These are phyloP conservation scores for Penicillium manginii DNA, from an alignment of 495 filamentous ascomycete genomes.

Conservation along the genomic window DNA sequence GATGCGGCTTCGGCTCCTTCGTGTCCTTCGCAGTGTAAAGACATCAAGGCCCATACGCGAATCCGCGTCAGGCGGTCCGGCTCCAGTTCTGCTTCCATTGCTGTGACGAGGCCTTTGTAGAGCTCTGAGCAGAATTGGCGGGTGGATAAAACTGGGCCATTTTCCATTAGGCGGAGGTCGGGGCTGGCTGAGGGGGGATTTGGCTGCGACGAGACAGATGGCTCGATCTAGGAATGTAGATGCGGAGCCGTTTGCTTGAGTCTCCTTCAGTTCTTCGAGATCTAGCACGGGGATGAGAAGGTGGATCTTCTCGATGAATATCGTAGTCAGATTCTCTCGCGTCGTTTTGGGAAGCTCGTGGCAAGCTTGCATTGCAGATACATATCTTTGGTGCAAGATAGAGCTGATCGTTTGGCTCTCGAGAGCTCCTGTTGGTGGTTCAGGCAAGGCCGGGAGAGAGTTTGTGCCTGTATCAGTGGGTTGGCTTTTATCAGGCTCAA, in stretches of 20 bases:
- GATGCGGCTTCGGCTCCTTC: constrained; percentile 52
- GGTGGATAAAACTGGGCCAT: constrained; percentile 27
- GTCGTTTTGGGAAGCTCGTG: constrained; percentile 33
- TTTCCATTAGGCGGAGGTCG: constrained; percentile 35
- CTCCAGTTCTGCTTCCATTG: constrained; percentile 47
- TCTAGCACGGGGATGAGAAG: constrained; percentile 45
- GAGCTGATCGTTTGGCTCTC: constrained; percentile 26
- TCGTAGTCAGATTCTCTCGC: constrained; percentile 25
- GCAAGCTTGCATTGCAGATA: constrained; percentile 35
- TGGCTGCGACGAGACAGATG: constrained; percentile 51
- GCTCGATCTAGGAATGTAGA: constrained; percentile 47
- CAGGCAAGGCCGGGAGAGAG: constrained; percentile 5
- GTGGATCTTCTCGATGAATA: constrained; percentile 42
- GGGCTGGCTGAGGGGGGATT: constrained; percentile 37
- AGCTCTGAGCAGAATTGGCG: constrained; percentile 43
- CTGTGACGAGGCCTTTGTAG: constrained; percentile 41
- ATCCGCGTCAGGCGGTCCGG: constrained; percentile 48
- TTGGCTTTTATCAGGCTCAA: not conserved
- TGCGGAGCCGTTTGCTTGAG: constrained; percentile 24
- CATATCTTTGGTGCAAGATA: constrained; percentile 34
- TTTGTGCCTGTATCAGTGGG: constrained; percentile 6
- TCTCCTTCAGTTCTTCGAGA: constrained; percentile 22
- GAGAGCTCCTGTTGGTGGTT: not conserved
- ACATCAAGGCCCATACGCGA: constrained; percentile 49
- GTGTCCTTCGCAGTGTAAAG: constrained; percentile 48